phyloP scores from a whole-genome alignment of 108 stramenopile genomes.

The Fragilariopsis cylindrus region DNA sequence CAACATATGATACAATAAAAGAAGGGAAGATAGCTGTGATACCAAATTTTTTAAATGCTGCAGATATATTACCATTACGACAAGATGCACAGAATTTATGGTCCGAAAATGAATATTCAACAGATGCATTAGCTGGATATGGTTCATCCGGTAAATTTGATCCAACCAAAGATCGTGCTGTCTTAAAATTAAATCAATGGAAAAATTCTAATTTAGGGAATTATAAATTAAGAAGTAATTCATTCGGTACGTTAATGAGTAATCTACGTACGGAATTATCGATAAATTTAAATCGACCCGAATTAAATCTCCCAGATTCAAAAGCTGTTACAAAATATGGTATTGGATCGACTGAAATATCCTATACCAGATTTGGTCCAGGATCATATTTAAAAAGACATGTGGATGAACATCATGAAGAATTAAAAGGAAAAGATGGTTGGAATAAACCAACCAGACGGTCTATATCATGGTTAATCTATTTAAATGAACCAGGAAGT shows the following conservation, averaged over 20 bases:
- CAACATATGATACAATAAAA: conserved; percentile 44
- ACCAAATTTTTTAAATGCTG: conserved; percentile 47
- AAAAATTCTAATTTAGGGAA: conserved; percentile 39
- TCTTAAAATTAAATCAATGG: conserved; percentile 44
- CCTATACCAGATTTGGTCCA: conserved; percentile 64
- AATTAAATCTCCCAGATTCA: conserved; percentile 20
- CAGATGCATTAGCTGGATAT: conserved; percentile 61
- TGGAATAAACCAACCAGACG: conserved; percentile 51
- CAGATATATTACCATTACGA: conserved; percentile 39
- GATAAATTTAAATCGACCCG: conserved; percentile 47
- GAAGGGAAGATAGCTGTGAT: conserved; percentile 56
- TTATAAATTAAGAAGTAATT: conserved; percentile 23
- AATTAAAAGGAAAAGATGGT: conserved; percentile 53
- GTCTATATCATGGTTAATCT: conserved; percentile 54
- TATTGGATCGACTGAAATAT: conserved; percentile 52
- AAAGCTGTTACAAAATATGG: conserved; percentile 35
- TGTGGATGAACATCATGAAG: conserved; percentile 63
- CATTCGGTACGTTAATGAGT: conserved; percentile 39
- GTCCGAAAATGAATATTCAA: conserved; percentile 38
- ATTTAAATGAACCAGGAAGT: conserved; percentile 48
- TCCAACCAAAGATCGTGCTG: conserved; percentile 59
- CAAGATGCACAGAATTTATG: conserved; percentile 46
- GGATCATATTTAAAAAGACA: conserved; percentile 59
- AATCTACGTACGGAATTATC: conserved; percentile 46
- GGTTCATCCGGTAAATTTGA: conserved; percentile 54